Conservation (phyloP, 257 asterid genomes). For the Capsicum rhomboideum region DNA sequence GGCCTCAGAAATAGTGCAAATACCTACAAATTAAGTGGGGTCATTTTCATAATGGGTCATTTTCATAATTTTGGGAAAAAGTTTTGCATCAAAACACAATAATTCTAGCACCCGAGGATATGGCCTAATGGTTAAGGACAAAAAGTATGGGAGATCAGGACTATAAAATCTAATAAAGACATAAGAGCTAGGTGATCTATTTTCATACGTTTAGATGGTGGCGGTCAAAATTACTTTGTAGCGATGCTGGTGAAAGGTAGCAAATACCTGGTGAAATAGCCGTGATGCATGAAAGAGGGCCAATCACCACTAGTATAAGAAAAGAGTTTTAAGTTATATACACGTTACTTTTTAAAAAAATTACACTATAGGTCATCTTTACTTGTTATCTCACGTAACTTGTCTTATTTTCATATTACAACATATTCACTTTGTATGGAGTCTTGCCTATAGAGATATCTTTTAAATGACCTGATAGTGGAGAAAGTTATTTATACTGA, state of each 20-base stretch:
- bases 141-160: not conserved
- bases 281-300: not conserved
- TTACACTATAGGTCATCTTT: not conserved
- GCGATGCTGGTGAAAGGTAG: not conserved
- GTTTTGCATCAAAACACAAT: not conserved
- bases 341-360: too few relatives aligned
- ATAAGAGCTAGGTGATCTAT: too few relatives aligned
- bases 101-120: not conserved
- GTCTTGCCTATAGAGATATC: not conserved
- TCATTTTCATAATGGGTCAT: not conserved
- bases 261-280: not conserved
- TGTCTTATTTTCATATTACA: too few relatives aligned
- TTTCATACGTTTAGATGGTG: too few relatives aligned
- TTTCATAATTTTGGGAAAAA: not conserved
- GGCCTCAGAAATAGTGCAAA: conserved; percentile 76
- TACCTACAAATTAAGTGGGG: conserved; percentile 16
- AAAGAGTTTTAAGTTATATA: not conserved
- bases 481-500: too few relatives aligned
- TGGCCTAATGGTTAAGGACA: not conserved
- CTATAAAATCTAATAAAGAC: too few relatives aligned
- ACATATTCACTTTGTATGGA: not conserved
- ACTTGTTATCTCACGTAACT: not conserved
- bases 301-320: not conserved
- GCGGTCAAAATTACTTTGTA: not conserved
- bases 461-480: not conserved